phyloP scores from a whole-genome alignment of 208 protist species.

The Wallacemonas sp. region DNA sequence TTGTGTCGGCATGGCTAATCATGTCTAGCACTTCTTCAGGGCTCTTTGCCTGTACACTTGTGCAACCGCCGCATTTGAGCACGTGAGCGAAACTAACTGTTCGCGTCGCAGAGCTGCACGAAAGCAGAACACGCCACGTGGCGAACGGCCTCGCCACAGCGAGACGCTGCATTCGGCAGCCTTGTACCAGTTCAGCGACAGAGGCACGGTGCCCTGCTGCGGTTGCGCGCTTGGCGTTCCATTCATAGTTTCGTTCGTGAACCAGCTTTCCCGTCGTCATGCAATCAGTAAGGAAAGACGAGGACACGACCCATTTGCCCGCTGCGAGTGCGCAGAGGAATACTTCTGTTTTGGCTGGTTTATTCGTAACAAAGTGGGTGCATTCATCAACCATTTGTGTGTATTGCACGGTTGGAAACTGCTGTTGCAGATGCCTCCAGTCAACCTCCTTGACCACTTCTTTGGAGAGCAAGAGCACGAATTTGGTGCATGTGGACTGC shows the following conservation, averaged over 20 bases:
- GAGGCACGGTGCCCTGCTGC: conserved; percentile 22
- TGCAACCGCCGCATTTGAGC: conserved; percentile 52
- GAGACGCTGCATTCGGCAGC: conserved; percentile 43
- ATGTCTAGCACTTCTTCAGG: conserved; percentile 27
- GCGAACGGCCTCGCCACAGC: conserved; percentile 35
- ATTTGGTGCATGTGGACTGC: background rate
- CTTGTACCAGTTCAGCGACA: conserved; percentile 35
- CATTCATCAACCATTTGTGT: conserved; percentile 47
- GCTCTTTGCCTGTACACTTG: conserved; percentile 14
- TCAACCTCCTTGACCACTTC: conserved; percentile 22
- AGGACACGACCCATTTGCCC: conserved; percentile 66
- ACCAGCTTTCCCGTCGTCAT: conserved; percentile 32
- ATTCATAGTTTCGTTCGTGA: conserved; percentile 51
- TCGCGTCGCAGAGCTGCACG: conserved; percentile 33
- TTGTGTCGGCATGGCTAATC: background rate
- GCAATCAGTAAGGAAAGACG: conserved; percentile 49
- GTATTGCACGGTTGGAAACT: conserved; percentile 17
- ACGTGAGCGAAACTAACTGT: conserved; percentile 52
- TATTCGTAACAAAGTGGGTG: conserved; percentile 73
- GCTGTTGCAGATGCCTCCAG: conserved; percentile 10
- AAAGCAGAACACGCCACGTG: conserved; percentile 48
- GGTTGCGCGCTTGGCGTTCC: conserved; percentile 35
- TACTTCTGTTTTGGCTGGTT: conserved; percentile 54
- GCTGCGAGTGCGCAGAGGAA: conserved; percentile 62
- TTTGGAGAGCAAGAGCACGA: conserved; percentile 27